Conservation (phyloP, 169 alveolate species). For the Eimeria falciformis region DNA sequence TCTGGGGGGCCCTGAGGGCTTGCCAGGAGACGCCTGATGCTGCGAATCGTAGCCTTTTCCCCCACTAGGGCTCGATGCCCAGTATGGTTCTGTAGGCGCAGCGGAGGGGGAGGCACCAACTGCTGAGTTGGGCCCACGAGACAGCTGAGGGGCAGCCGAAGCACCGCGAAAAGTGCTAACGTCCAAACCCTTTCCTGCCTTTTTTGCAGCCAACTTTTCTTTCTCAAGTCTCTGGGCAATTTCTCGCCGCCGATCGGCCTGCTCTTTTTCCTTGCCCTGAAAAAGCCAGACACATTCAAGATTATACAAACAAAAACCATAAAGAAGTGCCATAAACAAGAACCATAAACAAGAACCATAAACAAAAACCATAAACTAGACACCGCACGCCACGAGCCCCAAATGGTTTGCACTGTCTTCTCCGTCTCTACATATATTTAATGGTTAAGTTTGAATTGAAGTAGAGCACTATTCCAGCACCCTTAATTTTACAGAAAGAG, state of each 20-base stretch:
- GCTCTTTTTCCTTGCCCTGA: constrained; percentile 77
- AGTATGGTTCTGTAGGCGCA: constrained; percentile 24
- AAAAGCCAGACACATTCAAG: background rate
- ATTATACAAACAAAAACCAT: too few relatives aligned
- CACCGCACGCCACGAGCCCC: too few relatives aligned
- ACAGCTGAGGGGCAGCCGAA: constrained; percentile 35
- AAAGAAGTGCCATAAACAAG: too few relatives aligned
- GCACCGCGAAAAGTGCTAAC: constrained; percentile 20
- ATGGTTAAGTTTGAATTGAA: too few relatives aligned
- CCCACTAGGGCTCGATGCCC: constrained; percentile 27
- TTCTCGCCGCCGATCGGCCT: constrained; percentile 65
- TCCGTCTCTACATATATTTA: too few relatives aligned
- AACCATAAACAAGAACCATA: too few relatives aligned
- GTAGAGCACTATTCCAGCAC: too few relatives aligned
- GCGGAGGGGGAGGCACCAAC: constrained; percentile 9
- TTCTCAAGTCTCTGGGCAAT: constrained; percentile 75
- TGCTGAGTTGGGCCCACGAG: constrained; percentile 44
- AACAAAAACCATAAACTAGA: too few relatives aligned
- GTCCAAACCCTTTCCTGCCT: constrained; percentile 66
- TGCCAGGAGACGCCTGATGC: constrained; percentile 36
- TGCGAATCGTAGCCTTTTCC: constrained; percentile 12
- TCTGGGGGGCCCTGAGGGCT: constrained; percentile 41
- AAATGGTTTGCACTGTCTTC: too few relatives aligned
- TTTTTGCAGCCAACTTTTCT: constrained; percentile 33
- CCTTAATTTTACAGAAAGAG: too few relatives aligned